Conservation (phyloP, 176 grass and related monocot genomes). For the Carex cristatella region DNA sequence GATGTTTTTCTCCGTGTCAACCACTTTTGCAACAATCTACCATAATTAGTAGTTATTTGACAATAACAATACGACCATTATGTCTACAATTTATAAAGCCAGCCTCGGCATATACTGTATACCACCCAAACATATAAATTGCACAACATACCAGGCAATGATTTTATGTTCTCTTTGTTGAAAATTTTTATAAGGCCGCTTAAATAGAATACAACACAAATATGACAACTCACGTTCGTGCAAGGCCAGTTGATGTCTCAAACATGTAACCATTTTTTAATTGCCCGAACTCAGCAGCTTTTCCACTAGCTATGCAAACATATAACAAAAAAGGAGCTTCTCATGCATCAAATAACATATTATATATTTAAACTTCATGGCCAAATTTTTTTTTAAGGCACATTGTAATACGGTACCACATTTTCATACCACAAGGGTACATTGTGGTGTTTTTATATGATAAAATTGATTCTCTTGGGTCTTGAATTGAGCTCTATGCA, state of each 20-base stretch:
- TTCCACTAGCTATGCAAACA: constrained; percentile 45
- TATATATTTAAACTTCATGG: not conserved
- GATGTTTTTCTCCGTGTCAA: not conserved
- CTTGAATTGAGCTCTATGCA: not conserved
- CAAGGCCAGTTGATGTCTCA: constrained; percentile 84
- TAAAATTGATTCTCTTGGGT: not conserved
- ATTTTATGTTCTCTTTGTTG: not conserved
- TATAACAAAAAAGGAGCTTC: not conserved
- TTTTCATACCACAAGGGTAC: not conserved
- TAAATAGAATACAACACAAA: not conserved
- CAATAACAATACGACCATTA: not conserved
- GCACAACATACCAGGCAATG: not conserved
- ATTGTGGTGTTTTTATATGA: not conserved
- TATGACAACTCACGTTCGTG: constrained; percentile 68
- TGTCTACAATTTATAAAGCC: no score
- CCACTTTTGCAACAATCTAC: not conserved
- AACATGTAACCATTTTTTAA: constrained; percentile 85
- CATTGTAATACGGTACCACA: not conserved
- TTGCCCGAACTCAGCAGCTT: constrained; percentile 75
- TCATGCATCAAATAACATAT: not conserved
- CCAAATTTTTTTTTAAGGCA: not conserved
- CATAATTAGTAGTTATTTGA: not conserved
- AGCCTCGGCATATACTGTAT: not conserved
- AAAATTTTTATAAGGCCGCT: not conserved
- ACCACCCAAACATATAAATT: not conserved